These are phyloP conservation scores for Phlegmacium glaucopus DNA, from an alignment of 768 basidiomycete genomes.

Conservation along the genomic window DNA sequence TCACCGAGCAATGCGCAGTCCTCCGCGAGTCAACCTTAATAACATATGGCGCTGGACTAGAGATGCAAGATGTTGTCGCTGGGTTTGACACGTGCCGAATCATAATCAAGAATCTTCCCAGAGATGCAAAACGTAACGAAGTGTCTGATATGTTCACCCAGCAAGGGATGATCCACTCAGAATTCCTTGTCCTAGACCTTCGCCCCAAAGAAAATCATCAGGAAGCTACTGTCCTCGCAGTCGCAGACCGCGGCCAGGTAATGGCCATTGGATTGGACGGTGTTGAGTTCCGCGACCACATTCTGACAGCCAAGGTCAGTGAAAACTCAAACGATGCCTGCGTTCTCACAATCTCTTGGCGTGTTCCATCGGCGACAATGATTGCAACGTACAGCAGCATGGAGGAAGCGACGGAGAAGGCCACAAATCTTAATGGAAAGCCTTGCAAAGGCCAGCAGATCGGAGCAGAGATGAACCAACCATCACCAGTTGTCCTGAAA, in stretches of 20 bases:
- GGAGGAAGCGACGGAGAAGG: constrained; percentile 30
- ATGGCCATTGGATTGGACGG: constrained; percentile 47
- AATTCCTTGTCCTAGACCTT: constrained; percentile 25
- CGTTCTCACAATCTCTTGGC: constrained; percentile 52
- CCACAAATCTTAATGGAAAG: constrained; percentile 31
- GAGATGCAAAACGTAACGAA: constrained; percentile 34
- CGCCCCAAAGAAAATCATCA: constrained; percentile 17
- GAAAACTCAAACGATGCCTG: constrained; percentile 34
- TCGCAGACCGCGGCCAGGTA: constrained; percentile 34
- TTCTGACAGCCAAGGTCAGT: constrained; percentile 38
- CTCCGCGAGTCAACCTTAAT: constrained; percentile 45
- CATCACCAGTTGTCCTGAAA: no score
- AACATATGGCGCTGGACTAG: constrained; percentile 46
- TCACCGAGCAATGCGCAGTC: constrained; percentile 40
- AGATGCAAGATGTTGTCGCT: constrained; percentile 38
- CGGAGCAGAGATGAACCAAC: constrained; percentile 41
- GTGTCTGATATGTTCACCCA: constrained; percentile 39
- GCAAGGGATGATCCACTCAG: constrained; percentile 37
- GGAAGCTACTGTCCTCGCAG: constrained; percentile 43
- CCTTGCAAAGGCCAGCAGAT: constrained; percentile 41
- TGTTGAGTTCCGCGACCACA: constrained; percentile 42
- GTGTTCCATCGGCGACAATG: constrained; percentile 37
- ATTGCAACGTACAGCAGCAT: constrained; percentile 38
- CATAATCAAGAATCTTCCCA: constrained; percentile 42
- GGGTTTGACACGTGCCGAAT: constrained; percentile 53